Percentiles rank a stretch among this genome's conserved stretches.
These are phyloP conservation scores for Populus deltoides DNA, from an alignment of 345 rosid genomes.

Conservation along the genomic window DNA sequence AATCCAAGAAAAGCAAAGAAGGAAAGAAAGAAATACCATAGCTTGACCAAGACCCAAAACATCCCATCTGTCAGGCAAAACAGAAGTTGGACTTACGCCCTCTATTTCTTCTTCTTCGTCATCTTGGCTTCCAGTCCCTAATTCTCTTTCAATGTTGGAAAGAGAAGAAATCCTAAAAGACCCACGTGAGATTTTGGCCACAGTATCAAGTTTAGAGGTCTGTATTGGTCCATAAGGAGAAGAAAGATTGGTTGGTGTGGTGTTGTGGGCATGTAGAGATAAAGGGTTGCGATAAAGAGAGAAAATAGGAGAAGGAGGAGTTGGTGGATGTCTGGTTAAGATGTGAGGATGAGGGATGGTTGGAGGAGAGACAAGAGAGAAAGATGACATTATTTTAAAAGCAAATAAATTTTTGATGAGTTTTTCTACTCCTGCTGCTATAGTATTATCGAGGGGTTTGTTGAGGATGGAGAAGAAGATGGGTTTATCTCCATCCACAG, in stretches of 20 bases:
- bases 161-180: constrained; percentile 27
- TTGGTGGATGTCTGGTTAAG: background rate
- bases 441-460: background rate
- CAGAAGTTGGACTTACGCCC: constrained; percentile 21
- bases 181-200: constrained; percentile 36
- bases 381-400: background rate
- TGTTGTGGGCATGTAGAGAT: constrained; percentile 23
- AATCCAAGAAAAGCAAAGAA: background rate
- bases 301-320: constrained; percentile 38
- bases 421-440: background rate
- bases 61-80: constrained; percentile 80
- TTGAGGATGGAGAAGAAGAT: constrained; percentile 18
- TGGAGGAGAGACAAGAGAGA: constrained; percentile 26
- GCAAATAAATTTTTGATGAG: background rate
- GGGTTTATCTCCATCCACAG: constrained; percentile 18
- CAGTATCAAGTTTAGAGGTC: constrained; percentile 22
- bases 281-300: constrained; percentile 36
- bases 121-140: constrained; percentile 33
- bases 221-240: constrained; percentile 9
- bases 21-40: constrained; percentile 46
- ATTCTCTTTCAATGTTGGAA: constrained; percentile 31
- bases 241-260: constrained; percentile 16
- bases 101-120: constrained; percentile 36
- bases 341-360: constrained; percentile 26
- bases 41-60: constrained; percentile 96